Conservation (phyloP, 805 yeast species). For the Candida orba region DNA sequence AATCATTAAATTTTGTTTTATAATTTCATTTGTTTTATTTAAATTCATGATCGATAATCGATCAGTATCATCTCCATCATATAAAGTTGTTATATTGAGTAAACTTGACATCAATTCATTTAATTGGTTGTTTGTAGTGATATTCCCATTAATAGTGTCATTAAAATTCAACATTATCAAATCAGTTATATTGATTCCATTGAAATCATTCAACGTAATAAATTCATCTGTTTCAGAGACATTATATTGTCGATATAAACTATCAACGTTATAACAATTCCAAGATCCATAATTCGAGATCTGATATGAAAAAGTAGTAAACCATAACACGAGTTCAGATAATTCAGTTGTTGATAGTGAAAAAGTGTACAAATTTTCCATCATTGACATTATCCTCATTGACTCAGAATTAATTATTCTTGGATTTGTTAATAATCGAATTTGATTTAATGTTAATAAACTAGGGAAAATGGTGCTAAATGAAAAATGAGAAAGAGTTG, state of each 20-base stretch:
- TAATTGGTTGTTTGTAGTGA: not conserved
- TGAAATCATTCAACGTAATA: constrained; percentile 1
- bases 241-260: constrained; percentile 22
- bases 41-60: constrained; percentile 5
- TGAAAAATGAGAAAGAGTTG: not conserved
- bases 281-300: constrained; percentile 22
- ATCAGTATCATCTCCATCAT: not conserved
- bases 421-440: constrained; percentile 8
- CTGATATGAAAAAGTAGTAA: constrained; percentile 20
- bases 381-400: constrained; percentile 1
- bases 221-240: constrained; percentile 13
- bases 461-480: not conserved
- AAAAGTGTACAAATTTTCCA: constrained; percentile 4
- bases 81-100: not conserved
- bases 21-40: constrained; percentile 6
- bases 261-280: constrained; percentile 21
- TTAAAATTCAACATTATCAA: not conserved
- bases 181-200: constrained; percentile 4
- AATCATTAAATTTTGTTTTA: constrained; percentile 10
- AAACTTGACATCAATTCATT: not conserved
- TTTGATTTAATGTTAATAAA: constrained; percentile 3
- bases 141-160: not conserved
- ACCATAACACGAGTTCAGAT: constrained; percentile 16
- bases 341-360: constrained; percentile 15
- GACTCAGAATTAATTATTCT: not conserved